Conservation (phyloP, 768 basidiomycete genomes). For the Boletus sensibilis region DNA sequence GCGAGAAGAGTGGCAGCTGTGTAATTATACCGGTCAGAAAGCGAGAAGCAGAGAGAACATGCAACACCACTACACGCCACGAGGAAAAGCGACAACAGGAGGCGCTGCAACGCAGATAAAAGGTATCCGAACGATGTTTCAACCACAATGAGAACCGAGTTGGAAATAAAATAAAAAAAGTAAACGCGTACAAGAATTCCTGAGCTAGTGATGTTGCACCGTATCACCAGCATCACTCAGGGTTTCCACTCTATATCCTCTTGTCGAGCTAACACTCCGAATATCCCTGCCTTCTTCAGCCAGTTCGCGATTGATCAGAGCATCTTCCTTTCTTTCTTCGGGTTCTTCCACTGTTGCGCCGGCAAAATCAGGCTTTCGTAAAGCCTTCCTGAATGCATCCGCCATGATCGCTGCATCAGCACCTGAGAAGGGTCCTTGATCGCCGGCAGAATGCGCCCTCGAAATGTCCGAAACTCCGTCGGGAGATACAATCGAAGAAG, state of each 20-base stretch:
- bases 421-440: conserved; percentile 71
- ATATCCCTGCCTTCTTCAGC: conserved; percentile 91
- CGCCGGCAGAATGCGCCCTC: conserved; percentile 55
- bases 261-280: conserved; percentile 74
- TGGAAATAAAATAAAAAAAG: conserved; percentile 38
- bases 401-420: conserved; percentile 93
- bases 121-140: conserved; percentile 37
- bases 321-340: conserved; percentile 42
- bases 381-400: conserved; percentile 83
- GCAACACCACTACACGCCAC: conserved; percentile 32
- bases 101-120: conserved; percentile 25
- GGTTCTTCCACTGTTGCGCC: conserved; percentile 62
- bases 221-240: conserved; percentile 54
- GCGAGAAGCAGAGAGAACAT: conserved; percentile 28
- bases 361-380: conserved; percentile 89
- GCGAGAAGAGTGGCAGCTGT: conserved; percentile 29
- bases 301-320: conserved; percentile 63
- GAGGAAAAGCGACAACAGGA: conserved; percentile 31
- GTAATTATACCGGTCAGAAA: conserved; percentile 31
- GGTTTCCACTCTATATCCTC: conserved; percentile 78
- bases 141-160: conserved; percentile 35
- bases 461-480: conserved; percentile 78
- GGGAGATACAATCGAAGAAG: conserved; percentile 46
- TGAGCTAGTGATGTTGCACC: conserved; percentile 44
- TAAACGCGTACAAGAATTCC: conserved; percentile 35